These are phyloP conservation scores for Ganoderma lingzhi DNA, from an alignment of 1,284 basidiomycete species.

Conservation along the genomic window DNA sequence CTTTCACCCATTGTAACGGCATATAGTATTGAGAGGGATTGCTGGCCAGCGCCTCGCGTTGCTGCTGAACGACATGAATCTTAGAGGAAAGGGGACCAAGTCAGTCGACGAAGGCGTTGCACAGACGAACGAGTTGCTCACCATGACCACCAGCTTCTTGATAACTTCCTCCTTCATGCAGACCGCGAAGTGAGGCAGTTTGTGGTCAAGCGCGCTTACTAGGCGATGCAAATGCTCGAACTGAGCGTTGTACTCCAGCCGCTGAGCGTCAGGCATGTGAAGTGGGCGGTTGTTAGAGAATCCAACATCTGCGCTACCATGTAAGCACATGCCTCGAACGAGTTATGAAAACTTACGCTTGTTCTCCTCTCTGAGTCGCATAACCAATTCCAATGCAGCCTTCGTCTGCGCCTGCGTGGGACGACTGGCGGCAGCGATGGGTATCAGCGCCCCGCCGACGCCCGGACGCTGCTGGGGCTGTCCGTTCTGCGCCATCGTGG, in stretches of 20 bases:
- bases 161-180: slow-evolving; percentile 55
- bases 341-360: slow-evolving; percentile 23
- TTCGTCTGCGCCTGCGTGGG: slow-evolving; percentile 3
- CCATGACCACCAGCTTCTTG: slow-evolving; percentile 60
- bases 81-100: slow-evolving; percentile 36
- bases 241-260: slow-evolving; percentile 55
- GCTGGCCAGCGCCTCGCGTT: slow-evolving; percentile 54
- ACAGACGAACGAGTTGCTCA: slow-evolving; percentile 44
- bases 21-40: slow-evolving; percentile 60
- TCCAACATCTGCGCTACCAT: neutral
- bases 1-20: slow-evolving; percentile 50
- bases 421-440: neutral
- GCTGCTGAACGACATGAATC: slow-evolving; percentile 60
- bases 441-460: neutral
- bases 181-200: slow-evolving; percentile 55
- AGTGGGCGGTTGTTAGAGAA: neutral
- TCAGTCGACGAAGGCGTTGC: neutral
- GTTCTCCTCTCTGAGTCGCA: slow-evolving; percentile 40
- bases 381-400: slow-evolving; percentile 40
- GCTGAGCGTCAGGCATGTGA: slow-evolving; percentile 57
- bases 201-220: slow-evolving; percentile 55
- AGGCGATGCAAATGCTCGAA: slow-evolving; percentile 57
- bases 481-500: slow-evolving; percentile 13
- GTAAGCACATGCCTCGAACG: neutral
- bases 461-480: slow-evolving; percentile 18